Conservation (phyloP, 495 filamentous ascomycete genomes). For the Aspergillus baeticus region DNA sequence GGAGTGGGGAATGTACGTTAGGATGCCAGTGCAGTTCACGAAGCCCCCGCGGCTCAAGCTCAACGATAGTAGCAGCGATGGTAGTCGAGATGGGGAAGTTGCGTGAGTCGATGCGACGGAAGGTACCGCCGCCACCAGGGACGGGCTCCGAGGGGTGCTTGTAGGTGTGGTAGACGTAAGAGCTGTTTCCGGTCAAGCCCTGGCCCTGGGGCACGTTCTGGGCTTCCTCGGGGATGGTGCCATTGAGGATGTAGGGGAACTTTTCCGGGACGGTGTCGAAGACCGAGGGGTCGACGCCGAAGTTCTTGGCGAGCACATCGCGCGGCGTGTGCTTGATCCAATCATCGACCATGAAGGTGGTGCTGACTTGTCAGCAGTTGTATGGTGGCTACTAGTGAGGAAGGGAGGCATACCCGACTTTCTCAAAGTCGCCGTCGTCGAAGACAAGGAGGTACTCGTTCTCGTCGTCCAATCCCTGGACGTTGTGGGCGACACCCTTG, state of each 20-base stretch:
- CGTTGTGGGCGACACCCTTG: slow-evolving; percentile 60
- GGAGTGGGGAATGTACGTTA: slow-evolving; percentile 43
- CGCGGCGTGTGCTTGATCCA: slow-evolving; percentile 64
- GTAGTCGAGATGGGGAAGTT: slow-evolving; percentile 62
- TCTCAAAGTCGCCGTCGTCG: slow-evolving; percentile 58
- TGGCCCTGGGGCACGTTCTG: slow-evolving; percentile 46
- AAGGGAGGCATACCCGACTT: slow-evolving; percentile 25
- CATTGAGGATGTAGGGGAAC: slow-evolving; percentile 61
- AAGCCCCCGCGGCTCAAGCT: slow-evolving; percentile 57
- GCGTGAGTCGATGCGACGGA: slow-evolving; percentile 58
- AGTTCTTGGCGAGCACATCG: slow-evolving; percentile 63
- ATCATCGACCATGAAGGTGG: slow-evolving; percentile 63
- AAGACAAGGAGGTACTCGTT: slow-evolving; percentile 68
- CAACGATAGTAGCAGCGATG: slow-evolving; percentile 60
- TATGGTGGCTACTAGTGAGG: neutral
- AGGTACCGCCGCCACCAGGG: slow-evolving; percentile 56
- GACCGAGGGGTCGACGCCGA: slow-evolving; percentile 53
- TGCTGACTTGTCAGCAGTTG: slow-evolving; percentile 28
- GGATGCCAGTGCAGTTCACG: slow-evolving; percentile 69
- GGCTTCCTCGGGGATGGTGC: slow-evolving; percentile 46
- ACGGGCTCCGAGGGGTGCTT: slow-evolving; percentile 51
- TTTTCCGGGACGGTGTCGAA: slow-evolving; percentile 56
- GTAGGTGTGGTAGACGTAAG: slow-evolving; percentile 55
- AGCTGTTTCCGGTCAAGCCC: slow-evolving; percentile 53
- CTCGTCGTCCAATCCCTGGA: slow-evolving; percentile 56